These are phyloP conservation scores for Globisporangium cederbergense DNA, from an alignment of 352 stramenopile genomes.

Conservation along the genomic window DNA sequence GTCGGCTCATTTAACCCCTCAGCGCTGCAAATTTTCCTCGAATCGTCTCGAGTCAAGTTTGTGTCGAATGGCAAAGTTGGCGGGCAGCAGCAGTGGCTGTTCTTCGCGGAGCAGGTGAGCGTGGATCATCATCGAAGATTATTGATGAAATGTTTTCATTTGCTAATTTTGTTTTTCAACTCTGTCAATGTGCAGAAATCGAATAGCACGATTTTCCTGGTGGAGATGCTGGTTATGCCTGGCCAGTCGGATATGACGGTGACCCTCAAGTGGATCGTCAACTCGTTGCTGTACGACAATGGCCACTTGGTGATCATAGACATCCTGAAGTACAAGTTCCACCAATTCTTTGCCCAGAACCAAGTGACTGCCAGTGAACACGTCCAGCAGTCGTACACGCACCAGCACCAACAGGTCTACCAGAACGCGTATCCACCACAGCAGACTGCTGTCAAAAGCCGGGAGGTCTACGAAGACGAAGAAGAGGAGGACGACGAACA, in stretches of 20 bases:
- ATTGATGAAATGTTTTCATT: conserved; percentile 1
- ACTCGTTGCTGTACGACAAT: conserved; percentile 83
- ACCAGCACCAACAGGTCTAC: conserved; percentile 21
- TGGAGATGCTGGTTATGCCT: conserved; percentile 77
- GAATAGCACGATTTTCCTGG: conserved; percentile 79
- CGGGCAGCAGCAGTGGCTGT: conserved; percentile 76
- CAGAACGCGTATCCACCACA: conserved; percentile 13
- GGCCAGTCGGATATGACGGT: conserved; percentile 75
- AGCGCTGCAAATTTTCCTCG: conserved; percentile 60
- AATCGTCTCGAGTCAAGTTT: conserved; percentile 59
- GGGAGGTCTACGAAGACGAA: conserved; percentile 28
- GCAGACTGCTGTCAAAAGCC: conserved; percentile 9
- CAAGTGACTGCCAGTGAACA: conserved; percentile 21
- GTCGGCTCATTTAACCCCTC: conserved; percentile 48
- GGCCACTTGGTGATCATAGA: conserved; percentile 79
- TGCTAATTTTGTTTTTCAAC: conserved; percentile 10
- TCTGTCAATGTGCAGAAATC: conserved; percentile 32
- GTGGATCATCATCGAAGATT: not conserved
- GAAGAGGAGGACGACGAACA: conserved; percentile 42
- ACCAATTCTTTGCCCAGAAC: conserved; percentile 53
- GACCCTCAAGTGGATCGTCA: conserved; percentile 88
- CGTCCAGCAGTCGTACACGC: conserved; percentile 7
- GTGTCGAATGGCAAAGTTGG: conserved; percentile 70
- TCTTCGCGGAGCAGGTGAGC: conserved; percentile 74
- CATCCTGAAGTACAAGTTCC: conserved; percentile 69